Conservation (phyloP, 148 eudicot genomes). For the Polygonum maritimum region DNA sequence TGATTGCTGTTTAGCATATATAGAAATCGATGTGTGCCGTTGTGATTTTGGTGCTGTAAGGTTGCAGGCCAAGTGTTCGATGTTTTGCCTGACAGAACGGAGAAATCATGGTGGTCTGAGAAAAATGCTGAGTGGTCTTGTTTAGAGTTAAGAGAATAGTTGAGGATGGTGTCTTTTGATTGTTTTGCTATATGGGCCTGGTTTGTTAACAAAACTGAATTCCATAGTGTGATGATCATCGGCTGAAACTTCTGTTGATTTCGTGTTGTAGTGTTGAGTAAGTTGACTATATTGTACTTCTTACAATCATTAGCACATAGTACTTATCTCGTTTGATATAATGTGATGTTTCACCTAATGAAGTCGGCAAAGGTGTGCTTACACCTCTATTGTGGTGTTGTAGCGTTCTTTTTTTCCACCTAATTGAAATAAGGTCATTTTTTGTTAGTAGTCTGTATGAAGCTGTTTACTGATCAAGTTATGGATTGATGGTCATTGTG, state of each 20-base stretch:
- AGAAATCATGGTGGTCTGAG: background rate
- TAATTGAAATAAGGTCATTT: background rate
- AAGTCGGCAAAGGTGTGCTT: background rate
- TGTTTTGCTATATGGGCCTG: too few relatives aligned
- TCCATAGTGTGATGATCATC: background rate
- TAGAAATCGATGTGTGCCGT: background rate
- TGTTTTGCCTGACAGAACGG: constrained; percentile 9
- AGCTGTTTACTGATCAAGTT: background rate
- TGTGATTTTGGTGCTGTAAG: background rate
- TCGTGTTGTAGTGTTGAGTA: background rate
- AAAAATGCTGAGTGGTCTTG: background rate
- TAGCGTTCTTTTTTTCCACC: background rate
- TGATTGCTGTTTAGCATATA: background rate
- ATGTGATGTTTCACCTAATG: background rate
- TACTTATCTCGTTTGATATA: background rate
- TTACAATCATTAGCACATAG: background rate
- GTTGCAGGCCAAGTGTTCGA: constrained; percentile 37
- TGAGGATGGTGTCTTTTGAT: too few relatives aligned
- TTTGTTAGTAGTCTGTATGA: background rate
- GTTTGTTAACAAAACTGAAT: too few relatives aligned
- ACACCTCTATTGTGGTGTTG: background rate
- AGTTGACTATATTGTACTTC: background rate
- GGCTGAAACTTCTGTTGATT: background rate
- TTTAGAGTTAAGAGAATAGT: background rate
- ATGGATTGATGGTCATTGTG: background rate